Conservation (phyloP, 345 rosid species). For the Carallia brachiata region DNA sequence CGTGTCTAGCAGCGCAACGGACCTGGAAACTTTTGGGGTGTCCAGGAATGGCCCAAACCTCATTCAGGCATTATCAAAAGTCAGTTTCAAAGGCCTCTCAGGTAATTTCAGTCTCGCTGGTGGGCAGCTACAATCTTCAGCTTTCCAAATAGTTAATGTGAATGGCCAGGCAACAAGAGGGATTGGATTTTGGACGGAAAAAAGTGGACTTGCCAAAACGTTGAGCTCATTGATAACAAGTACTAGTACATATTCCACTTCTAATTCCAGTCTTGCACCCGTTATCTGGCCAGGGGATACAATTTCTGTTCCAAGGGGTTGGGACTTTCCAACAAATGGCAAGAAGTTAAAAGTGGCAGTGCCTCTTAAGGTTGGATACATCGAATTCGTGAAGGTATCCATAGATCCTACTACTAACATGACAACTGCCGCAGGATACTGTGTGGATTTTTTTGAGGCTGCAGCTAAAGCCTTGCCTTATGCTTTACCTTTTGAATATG, state of each 20-base stretch:
- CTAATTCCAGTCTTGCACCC: not conserved
- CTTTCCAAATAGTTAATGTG: constrained; percentile 31
- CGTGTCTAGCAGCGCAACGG: not conserved
- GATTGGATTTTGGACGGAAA: not conserved
- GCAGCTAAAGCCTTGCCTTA: constrained; percentile 21
- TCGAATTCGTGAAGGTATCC: constrained; percentile 28
- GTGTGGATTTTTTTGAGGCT: constrained; percentile 38
- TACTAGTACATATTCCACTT: not conserved
- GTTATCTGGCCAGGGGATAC: constrained; percentile 25
- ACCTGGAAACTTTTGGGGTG: constrained; percentile 12
- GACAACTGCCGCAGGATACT: constrained; percentile 18
- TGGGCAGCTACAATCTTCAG: constrained; percentile 35
- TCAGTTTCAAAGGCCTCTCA: constrained; percentile 9
- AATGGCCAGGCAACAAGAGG: too few species aligned
- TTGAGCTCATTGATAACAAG: not conserved
- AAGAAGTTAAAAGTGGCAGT: constrained; percentile 31
- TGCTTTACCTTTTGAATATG: not conserved
- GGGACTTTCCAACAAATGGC: constrained; percentile 23
- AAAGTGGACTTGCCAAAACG: constrained; percentile 2
- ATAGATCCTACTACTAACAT: not conserved
- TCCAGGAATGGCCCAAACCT: constrained; percentile 17
- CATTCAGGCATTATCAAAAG: not conserved
- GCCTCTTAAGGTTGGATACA: constrained; percentile 31
- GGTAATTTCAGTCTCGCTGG: constrained; percentile 37
- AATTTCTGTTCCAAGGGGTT: constrained; percentile 18